Percentiles rank a stretch among this genome's conserved stretches.
Conservation (phyloP, 2,329 filamentous ascomycete genomes). For the Aspergillus eucalypticola region DNA sequence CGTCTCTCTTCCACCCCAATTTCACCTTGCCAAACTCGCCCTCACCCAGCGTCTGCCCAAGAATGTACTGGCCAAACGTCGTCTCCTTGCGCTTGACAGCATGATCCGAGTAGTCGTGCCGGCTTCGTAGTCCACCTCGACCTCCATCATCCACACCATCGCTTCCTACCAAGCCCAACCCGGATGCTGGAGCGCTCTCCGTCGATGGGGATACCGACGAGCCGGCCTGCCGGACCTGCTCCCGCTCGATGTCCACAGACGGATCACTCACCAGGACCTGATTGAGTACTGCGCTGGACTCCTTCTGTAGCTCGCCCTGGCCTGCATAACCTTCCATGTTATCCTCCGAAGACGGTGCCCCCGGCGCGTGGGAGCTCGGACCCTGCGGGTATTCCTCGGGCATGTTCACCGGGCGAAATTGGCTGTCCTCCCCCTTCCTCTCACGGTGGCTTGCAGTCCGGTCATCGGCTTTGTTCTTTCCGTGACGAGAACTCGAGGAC, state of each 20-base stretch:
- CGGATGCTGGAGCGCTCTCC: constrained; percentile 48
- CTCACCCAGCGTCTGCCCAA: constrained; percentile 94
- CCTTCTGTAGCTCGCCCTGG: constrained; percentile 64
- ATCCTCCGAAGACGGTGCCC: constrained; percentile 36
- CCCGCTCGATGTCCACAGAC: constrained; percentile 69
- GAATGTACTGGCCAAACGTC: constrained; percentile 91
- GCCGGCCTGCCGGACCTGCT: constrained; percentile 68
- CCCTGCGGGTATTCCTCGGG: constrained; percentile 49
- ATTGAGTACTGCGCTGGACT: constrained; percentile 77
- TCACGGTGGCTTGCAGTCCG: constrained; percentile 45
- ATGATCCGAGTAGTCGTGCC: constrained; percentile 59
- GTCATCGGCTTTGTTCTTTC: constrained; percentile 42
- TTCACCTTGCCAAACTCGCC: constrained; percentile 99
- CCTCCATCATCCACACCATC: constrained; percentile 51
- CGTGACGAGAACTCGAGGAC: constrained; percentile 43
- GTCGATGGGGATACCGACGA: constrained; percentile 49
- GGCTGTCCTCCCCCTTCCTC: constrained; percentile 40
- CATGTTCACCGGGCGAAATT: constrained; percentile 48
- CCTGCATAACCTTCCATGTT: constrained; percentile 58
- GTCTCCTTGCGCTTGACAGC: constrained; percentile 73
- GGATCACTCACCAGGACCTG: constrained; percentile 75
- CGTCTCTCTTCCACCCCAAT: constrained; percentile 95
- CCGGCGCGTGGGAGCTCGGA: constrained; percentile 41
- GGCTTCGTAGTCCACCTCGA: constrained; percentile 41
- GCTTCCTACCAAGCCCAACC: constrained; percentile 51